Evolutionary conservation across 2,329 filamentous ascomycete species (phyloP).

Genomic region (Camillea tinctor): DNA sequence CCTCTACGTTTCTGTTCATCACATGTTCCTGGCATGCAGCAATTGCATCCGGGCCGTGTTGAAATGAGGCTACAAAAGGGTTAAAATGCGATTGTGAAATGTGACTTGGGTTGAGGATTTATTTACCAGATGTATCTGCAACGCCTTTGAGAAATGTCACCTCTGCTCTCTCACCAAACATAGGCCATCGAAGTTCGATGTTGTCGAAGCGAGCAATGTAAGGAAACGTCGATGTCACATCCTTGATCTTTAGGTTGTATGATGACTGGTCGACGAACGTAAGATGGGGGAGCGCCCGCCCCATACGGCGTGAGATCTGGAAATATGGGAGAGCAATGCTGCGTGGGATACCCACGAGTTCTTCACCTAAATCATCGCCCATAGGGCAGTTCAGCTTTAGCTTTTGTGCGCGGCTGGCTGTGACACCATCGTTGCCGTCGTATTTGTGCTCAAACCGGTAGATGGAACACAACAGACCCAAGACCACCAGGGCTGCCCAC

Average conservation of each 20-base stretch:
- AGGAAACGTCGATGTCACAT: constrained; percentile 47
- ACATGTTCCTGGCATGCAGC: constrained; percentile 54
- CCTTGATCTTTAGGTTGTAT: constrained; percentile 50
- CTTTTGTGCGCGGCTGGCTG: constrained; percentile 30
- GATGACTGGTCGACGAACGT: constrained; percentile 54
- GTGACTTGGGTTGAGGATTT: constrained; percentile 4
- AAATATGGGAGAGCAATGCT: constrained; percentile 50
- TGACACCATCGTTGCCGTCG: constrained; percentile 51
- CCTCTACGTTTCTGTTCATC: constrained; percentile 51
- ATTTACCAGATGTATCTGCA: constrained; percentile 43
- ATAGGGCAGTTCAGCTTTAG: constrained; percentile 40
- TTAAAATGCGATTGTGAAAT: not conserved
- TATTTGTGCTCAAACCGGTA: constrained; percentile 53
- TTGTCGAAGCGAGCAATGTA: constrained; percentile 54
- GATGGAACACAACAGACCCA: constrained; percentile 54
- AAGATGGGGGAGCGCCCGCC: constrained; percentile 50
- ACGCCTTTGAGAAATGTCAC: constrained; percentile 51
- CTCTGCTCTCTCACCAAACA: constrained; percentile 52
- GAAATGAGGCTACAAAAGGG: constrained; percentile 42
- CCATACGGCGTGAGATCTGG: constrained; percentile 51
- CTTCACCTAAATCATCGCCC: constrained; percentile 51
- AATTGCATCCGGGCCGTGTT: constrained; percentile 50
- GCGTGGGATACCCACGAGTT: constrained; percentile 47
- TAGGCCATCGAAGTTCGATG: constrained; percentile 52
- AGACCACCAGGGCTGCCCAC: constrained; percentile 51